These are phyloP conservation scores for Zygotorulaspora danielsina DNA, from an alignment of 805 yeast genomes.

Conservation along the genomic window DNA sequence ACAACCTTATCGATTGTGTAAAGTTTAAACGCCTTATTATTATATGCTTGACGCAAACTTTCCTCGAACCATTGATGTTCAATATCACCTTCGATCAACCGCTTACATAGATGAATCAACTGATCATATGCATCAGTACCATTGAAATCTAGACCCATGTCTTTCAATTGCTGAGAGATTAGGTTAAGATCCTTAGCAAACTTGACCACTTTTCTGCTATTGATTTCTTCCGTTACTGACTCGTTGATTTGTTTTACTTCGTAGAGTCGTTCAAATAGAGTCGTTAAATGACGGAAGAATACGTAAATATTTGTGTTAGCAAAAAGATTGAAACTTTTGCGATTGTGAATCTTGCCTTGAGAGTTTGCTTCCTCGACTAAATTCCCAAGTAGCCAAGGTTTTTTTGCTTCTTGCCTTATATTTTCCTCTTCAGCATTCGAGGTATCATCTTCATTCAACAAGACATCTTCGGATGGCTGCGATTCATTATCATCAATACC, in stretches of 20 bases:
- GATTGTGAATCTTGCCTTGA: constrained; percentile 33
- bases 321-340: constrained; percentile 70
- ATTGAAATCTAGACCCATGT: constrained; percentile 68
- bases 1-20: constrained; percentile 92
- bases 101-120: constrained; percentile 67
- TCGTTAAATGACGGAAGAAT: constrained; percentile 80
- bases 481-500: constrained; percentile 16
- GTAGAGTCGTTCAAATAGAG: constrained; percentile 70
- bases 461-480: constrained; percentile 14
- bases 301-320: constrained; percentile 86
- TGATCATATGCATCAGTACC: constrained; percentile 74
- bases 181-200: constrained; percentile 87
- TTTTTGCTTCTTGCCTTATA: constrained; percentile 30
- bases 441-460: constrained; percentile 26
- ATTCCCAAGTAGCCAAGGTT: constrained; percentile 36
- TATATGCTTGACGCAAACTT: constrained; percentile 87
- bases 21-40: constrained; percentile 86
- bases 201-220: constrained; percentile 55
- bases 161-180: constrained; percentile 73
- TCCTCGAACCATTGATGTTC: constrained; percentile 97
- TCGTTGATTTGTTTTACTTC: constrained; percentile 72
- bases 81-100: constrained; percentile 79
- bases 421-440: constrained; percentile 33
- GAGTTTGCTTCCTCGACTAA: constrained; percentile 32
- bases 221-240: constrained; percentile 69